Evolutionary conservation across 306 rosid genomes (phyloP), one percentile per base, ranked within the genome.

Genomic region (Aeschynomene evenia): DNA sequence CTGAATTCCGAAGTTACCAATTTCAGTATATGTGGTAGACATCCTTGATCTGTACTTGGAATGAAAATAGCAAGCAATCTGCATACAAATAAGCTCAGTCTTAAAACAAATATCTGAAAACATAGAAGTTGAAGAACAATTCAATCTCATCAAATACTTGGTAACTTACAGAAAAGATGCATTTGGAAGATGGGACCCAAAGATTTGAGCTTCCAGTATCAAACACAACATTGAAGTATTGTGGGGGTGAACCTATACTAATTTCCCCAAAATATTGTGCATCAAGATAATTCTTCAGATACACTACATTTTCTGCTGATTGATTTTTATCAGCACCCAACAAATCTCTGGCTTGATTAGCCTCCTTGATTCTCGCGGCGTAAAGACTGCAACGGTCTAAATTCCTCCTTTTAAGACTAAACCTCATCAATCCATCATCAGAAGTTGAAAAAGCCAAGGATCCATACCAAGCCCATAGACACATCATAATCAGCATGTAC

Each of bases 101-200:
- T 14, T 31, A 58, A 48, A 31, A n/a, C n/a, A n/a, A n/a, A n/a
- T n/a, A n/a, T n/a, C n/a, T 4, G 0, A 45, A 45, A 16, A 0
- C 9, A 40, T 15, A 57, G 23, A 18, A 23, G 5, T 24, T 10
- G 57, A 74, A 51, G 37, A 1, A 63, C 15, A 37, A 52, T 10
- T 18, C 46, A 54, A 31, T 55, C 46, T 6, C 12, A 68, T 16
- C 12, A 67, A 16, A 43, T 46, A 37, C 62, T 43, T 3, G 28
- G 1, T 61, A 68, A 68, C 87, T 82, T 83, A 89, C 96, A 60
- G 96, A 87, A 29, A 89, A 77, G 29, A 79, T 39, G 80, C 93
- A 89, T 80, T 75, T 85, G 14, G 93, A 83, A 61, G 96, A 89
- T 5, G 93, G 96, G 53, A 89, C 89, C 96, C 96, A 89, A 26